phyloP scores from a whole-genome alignment of 2,329 filamentous ascomycete genomes.

The Trichoderma polysporum region DNA sequence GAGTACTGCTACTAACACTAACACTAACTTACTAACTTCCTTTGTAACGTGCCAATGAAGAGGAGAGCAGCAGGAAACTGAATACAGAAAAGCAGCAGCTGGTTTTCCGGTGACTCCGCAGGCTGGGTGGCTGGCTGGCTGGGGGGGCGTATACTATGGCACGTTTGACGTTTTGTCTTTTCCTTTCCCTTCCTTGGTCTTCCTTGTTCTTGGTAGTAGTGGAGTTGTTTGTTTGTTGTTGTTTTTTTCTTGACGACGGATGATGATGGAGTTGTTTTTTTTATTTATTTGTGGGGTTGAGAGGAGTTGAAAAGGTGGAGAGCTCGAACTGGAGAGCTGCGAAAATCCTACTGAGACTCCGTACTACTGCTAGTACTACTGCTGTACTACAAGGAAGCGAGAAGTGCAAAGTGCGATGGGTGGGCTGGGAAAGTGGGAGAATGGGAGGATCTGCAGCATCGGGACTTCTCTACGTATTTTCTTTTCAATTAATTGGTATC shows the following conservation, averaged over 20 bases:
- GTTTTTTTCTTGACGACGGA: background rate
- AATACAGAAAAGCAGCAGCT: background rate
- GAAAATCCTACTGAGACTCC: background rate
- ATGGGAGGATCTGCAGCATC: too few relatives aligned
- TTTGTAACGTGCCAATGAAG: too few relatives aligned
- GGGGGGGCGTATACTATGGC: background rate
- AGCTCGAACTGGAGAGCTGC: background rate
- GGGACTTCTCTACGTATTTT: too few relatives aligned
- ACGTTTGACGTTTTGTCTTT: background rate
- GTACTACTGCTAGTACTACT: too few relatives aligned
- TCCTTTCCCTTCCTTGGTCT: background rate
- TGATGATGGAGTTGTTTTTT: too few relatives aligned
- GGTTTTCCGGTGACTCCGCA: conserved; percentile 2
- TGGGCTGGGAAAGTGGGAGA: too few relatives aligned
- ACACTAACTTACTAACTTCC: too few relatives aligned
- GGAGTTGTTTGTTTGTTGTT: background rate
- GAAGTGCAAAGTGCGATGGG: too few relatives aligned
- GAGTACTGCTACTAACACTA: too few relatives aligned
- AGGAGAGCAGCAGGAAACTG: too few relatives aligned
- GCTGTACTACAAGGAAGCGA: too few relatives aligned
- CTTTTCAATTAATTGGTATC: too few relatives aligned
- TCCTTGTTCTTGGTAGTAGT: background rate
- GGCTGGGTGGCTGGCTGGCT: background rate
- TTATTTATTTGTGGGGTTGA: background rate
- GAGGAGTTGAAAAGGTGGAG: background rate